Evolutionary conservation across 2,329 filamentous ascomycete genomes (phyloP).

Genomic region (Gaeumannomyces tritici): DNA sequence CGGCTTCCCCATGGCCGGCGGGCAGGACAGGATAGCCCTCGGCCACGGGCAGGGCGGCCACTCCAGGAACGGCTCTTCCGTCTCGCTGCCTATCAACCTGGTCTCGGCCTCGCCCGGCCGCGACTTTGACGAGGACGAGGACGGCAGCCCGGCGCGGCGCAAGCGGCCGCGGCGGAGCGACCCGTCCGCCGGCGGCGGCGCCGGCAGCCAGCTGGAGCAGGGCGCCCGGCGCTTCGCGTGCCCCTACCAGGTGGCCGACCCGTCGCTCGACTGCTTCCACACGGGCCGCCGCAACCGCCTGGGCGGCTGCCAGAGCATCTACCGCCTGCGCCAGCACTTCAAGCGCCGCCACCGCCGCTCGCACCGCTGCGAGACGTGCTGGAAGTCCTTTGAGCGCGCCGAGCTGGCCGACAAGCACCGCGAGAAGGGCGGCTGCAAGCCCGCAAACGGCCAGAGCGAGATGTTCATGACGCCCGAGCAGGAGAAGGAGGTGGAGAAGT

Average conservation of each 20-base stretch:
- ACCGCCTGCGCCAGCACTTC: conserved; percentile 4
- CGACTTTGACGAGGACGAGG: neutral
- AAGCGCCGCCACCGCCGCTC: neutral
- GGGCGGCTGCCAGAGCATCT: conserved; percentile 1
- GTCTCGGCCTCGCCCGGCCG: neutral
- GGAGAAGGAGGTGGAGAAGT: conserved; percentile 1
- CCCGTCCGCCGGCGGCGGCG: too few species aligned
- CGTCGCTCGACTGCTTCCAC: neutral
- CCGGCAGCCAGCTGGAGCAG: too few species aligned
- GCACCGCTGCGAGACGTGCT: conserved; percentile 2
- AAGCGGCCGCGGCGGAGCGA: neutral
- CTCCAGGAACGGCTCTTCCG: neutral
- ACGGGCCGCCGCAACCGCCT: neutral
- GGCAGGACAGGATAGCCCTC: too few species aligned
- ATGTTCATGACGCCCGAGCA: conserved; percentile 1
- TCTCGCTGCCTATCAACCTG: neutral
- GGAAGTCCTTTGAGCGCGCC: conserved; percentile 1
- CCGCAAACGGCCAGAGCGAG: neutral
- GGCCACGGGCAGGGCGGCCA: neutral
- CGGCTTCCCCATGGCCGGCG: neutral
- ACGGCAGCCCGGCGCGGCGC: neutral
- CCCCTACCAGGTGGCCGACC: conserved; percentile 1
- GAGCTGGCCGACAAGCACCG: neutral
- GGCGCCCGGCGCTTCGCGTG: conserved; percentile 2
- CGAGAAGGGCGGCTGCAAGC: neutral